Conservation (phyloP, 2,329 filamentous ascomycete species). For the Alternaria tenuissima region DNA sequence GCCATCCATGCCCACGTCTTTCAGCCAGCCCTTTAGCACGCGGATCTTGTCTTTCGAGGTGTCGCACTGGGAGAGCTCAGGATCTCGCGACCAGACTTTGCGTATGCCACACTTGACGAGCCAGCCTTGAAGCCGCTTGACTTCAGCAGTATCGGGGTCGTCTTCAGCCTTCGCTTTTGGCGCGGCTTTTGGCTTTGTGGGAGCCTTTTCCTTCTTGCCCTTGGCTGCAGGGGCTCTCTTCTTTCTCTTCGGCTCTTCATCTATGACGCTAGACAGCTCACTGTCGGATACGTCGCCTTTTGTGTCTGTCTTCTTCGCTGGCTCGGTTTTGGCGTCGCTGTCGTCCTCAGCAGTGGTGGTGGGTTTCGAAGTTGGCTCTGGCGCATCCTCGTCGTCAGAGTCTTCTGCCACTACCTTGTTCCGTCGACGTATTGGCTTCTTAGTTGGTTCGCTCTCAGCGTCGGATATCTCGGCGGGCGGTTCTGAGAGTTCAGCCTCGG, state of each 20-base stretch:
- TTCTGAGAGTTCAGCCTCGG: conserved; percentile 34
- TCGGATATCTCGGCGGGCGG: conserved; percentile 30
- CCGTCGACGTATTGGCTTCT: conserved; percentile 30
- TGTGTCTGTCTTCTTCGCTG: conserved; percentile 23
- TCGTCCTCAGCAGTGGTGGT: conserved; percentile 19
- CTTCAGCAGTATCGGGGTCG: conserved; percentile 75
- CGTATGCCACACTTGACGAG: conserved; percentile 89
- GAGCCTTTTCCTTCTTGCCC: conserved; percentile 37
- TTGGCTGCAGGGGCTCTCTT: conserved; percentile 44
- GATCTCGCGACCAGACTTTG: conserved; percentile 80
- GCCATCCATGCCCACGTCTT: conserved; percentile 85
- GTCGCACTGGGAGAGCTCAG: conserved; percentile 77
- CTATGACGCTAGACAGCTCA: conserved; percentile 78
- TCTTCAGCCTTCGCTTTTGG: conserved; percentile 51
- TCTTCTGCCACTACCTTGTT: conserved; percentile 43
- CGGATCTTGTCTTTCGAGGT: conserved; percentile 80
- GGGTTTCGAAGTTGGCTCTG: conserved; percentile 18
- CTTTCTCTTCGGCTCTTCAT: conserved; percentile 72
- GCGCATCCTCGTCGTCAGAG: conserved; percentile 34
- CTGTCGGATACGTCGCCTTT: conserved; percentile 59
- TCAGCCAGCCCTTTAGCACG: conserved; percentile 80
- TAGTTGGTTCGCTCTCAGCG: conserved; percentile 38
- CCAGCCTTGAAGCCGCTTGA: conserved; percentile 87
- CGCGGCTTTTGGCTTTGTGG: conserved; percentile 51
- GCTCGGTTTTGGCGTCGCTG: conserved; percentile 20